Percentiles rank a stretch among this genome's conserved stretches.
Evolutionary conservation across 345 rosid genomes (phyloP).

Genomic region (Lepidium aucheri): DNA sequence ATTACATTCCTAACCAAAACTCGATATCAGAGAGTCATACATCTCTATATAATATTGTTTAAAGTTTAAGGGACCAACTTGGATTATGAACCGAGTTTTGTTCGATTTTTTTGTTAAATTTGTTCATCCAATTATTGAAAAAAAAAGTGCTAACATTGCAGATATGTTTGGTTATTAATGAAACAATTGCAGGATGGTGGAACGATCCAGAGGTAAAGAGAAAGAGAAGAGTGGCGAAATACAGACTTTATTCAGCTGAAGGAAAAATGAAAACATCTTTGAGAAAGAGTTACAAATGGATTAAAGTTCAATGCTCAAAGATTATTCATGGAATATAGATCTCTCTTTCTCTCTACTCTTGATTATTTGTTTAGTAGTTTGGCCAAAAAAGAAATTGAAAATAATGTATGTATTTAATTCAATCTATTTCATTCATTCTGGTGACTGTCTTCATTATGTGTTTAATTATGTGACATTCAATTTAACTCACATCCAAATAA

Average conservation of each 20-base stretch:
- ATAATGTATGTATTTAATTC: neutral
- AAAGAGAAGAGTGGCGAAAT: constrained; percentile 39
- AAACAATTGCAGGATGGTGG: constrained; percentile 27
- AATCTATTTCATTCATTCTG: neutral
- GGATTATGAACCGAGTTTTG: no score
- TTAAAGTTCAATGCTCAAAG: constrained; percentile 38
- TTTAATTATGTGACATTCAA: neutral
- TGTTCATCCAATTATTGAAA: no score
- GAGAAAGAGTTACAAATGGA: constrained; percentile 44
- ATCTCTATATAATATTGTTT: no score
- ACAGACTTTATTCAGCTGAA: constrained; percentile 42
- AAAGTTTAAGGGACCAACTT: no score
- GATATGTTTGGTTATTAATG: neutral
- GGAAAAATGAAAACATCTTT: constrained; percentile 40
- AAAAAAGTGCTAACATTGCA: neutral
- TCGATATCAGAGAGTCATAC: no score
- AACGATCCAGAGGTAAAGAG: constrained; percentile 40
- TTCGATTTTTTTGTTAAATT: no score
- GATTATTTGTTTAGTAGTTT: constrained; percentile 1
- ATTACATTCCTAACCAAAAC: no score
- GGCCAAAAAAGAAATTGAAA: neutral
- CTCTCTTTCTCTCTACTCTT: neutral
- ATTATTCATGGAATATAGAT: constrained; percentile 26
- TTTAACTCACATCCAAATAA: neutral
- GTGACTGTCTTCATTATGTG: neutral